A percentile compares a stretch with the other conserved stretches of the same genome.
These are phyloP conservation scores for Fusarium guadeloupense DNA, from an alignment of 2,329 filamentous ascomycete species.

Conservation along the genomic window DNA sequence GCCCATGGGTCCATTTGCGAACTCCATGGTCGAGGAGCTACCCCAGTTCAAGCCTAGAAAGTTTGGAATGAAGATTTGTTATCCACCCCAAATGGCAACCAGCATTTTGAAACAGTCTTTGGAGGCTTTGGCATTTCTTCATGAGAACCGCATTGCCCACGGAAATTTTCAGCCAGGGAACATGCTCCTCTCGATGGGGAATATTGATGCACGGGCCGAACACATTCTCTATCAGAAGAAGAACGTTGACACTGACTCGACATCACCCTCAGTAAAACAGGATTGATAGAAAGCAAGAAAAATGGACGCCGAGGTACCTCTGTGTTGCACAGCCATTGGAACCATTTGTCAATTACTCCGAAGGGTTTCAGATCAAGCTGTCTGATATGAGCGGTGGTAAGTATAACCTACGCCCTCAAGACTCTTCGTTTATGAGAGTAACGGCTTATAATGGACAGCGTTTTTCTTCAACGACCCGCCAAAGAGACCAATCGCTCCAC, in stretches of 20 bases:
- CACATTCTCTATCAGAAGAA: slow-evolving; percentile 1
- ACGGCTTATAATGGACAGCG: neutral
- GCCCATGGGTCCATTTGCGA: slow-evolving; percentile 46
- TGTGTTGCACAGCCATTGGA: slow-evolving; percentile 6
- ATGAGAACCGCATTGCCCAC: neutral
- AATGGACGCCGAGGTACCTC: slow-evolving; percentile 15
- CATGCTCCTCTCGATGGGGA: neutral
- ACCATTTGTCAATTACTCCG: neutral
- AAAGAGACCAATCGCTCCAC: neutral
- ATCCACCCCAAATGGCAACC: slow-evolving; percentile 11
- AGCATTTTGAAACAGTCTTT: slow-evolving; percentile 18
- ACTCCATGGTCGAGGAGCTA: slow-evolving; percentile 6
- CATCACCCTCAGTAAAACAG: slow-evolving; percentile 2
- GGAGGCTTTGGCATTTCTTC: neutral
- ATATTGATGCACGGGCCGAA: neutral
- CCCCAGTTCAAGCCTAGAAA: slow-evolving; percentile 14
- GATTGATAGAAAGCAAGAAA: slow-evolving; percentile 16
- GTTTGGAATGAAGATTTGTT: neutral
- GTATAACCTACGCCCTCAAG: neutral
- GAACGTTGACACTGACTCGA: neutral
- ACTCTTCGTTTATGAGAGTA: neutral
- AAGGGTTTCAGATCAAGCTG: neutral
- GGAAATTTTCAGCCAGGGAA: slow-evolving; percentile 22
- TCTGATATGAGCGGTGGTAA: slow-evolving; percentile 24
- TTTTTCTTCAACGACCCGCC: neutral